These are phyloP conservation scores for Diaporthe sp. DNA, from an alignment of 2,329 filamentous ascomycete species.

Conservation along the genomic window DNA sequence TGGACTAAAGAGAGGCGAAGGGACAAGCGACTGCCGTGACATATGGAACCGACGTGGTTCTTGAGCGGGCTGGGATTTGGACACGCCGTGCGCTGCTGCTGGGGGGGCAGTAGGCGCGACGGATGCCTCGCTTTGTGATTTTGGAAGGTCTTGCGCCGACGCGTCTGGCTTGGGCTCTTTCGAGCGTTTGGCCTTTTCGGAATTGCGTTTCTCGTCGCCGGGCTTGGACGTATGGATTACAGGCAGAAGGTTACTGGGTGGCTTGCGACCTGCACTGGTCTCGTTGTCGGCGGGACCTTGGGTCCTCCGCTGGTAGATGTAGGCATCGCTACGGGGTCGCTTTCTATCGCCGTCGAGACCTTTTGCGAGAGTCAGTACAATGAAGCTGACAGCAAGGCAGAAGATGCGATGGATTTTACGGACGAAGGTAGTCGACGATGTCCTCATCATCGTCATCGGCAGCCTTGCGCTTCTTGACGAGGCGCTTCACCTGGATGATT, in stretches of 20 bases:
- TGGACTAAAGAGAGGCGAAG: constrained; percentile 47
- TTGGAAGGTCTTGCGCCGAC: neutral
- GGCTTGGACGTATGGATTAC: constrained; percentile 64
- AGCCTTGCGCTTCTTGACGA: constrained; percentile 61
- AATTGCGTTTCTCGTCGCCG: constrained; percentile 50
- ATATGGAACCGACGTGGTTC: constrained; percentile 70
- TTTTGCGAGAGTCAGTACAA: constrained; percentile 45
- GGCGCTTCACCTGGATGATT: constrained; percentile 69
- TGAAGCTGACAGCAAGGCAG: constrained; percentile 31
- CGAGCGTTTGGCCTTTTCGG: constrained; percentile 43
- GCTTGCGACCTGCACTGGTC: constrained; percentile 46
- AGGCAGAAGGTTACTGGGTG: constrained; percentile 51
- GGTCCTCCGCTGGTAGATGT: constrained; percentile 69
- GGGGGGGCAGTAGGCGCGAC: neutral
- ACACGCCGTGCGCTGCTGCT: constrained; percentile 19
- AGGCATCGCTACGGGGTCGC: constrained; percentile 65
- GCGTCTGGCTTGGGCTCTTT: constrained; percentile 1
- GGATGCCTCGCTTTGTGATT: neutral
- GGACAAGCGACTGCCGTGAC: constrained; percentile 61
- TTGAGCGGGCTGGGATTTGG: constrained; percentile 38
- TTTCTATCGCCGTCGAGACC: constrained; percentile 68
- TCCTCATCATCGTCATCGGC: constrained; percentile 66
- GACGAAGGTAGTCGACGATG: constrained; percentile 70
- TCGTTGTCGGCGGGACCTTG: constrained; percentile 50
- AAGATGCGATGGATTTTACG: constrained; percentile 45